These are phyloP conservation scores for Osmanthus fragrans DNA, from an alignment of 257 asterid species.

Conservation along the genomic window DNA sequence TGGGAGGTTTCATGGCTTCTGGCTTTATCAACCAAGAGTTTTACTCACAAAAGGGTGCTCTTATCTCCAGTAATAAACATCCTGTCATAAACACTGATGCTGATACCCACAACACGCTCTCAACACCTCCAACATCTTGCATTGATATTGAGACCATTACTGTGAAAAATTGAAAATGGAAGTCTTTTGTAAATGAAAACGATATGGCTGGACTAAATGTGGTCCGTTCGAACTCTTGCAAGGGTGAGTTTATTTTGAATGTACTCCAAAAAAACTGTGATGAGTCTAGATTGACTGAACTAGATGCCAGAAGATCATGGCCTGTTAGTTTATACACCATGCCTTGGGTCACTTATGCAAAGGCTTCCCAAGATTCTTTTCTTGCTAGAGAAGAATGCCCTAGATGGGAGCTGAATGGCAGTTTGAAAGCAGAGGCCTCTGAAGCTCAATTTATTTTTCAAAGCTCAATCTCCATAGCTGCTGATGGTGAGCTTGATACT, in stretches of 20 bases:
- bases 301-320: constrained; percentile 33
- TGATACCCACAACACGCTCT: constrained; percentile 12
- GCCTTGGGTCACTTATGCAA: constrained; percentile 36
- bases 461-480: constrained; percentile 30
- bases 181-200: constrained; percentile 20
- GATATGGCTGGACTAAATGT: constrained; percentile 6
- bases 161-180: constrained; percentile 47
- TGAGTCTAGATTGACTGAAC: constrained; percentile 36
- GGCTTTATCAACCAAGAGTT: constrained; percentile 31
- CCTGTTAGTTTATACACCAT: constrained; percentile 27
- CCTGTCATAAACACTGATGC: constrained; percentile 10
- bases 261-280: background rate
- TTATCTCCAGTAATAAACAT: constrained; percentile 15
- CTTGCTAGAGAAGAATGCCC: constrained; percentile 15
- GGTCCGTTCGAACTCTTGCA: background rate
- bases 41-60: constrained; percentile 15
- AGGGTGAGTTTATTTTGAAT: constrained; percentile 18
- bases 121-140: constrained; percentile 24
- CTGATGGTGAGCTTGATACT: constrained; percentile 20
- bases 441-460: constrained; percentile 28
- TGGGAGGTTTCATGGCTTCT: constrained; percentile 47
- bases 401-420: constrained; percentile 11
- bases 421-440: constrained; percentile 3
- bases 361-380: constrained; percentile 26
- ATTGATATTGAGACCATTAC: constrained; percentile 14